Evolutionary conservation across 495 filamentous ascomycete species (phyloP).

Genomic region (Aspergillus asperescens): DNA sequence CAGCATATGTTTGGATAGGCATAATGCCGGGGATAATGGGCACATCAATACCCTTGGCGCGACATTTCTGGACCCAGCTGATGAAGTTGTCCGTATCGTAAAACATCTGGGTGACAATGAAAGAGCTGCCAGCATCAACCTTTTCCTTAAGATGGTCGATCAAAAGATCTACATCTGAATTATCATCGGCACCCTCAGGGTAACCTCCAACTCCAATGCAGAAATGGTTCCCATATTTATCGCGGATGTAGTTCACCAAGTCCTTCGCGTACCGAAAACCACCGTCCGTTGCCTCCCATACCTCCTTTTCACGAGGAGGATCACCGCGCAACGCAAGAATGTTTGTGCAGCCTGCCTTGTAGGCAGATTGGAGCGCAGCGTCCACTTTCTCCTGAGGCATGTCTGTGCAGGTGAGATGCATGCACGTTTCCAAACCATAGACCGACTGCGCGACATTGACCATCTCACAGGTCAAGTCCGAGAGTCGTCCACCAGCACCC

Average conservation of each 20-base stretch:
- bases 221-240: slow-evolving; percentile 89
- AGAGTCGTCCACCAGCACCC: slow-evolving; percentile 90
- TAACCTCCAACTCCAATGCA: slow-evolving; percentile 98
- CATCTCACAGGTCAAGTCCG: slow-evolving; percentile 95
- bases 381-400: slow-evolving; percentile 92
- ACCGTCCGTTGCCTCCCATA: slow-evolving; percentile 80
- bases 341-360: slow-evolving; percentile 95
- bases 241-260: slow-evolving; percentile 85
- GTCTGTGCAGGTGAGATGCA: slow-evolving; percentile 98
- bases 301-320: slow-evolving; percentile 88
- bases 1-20: slow-evolving; percentile 93
- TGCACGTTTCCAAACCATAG: slow-evolving; percentile 95
- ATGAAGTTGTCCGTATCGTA: slow-evolving; percentile 96
- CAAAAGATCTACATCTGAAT: slow-evolving; percentile 73
- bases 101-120: slow-evolving; percentile 98
- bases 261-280: slow-evolving; percentile 92
- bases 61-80: slow-evolving; percentile 78
- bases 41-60: slow-evolving; percentile 76
- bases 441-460: slow-evolving; percentile 94
- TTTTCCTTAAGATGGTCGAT: slow-evolving; percentile 97
- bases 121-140: slow-evolving; percentile 87
- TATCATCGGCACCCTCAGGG: slow-evolving; percentile 92
- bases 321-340: slow-evolving; percentile 94
- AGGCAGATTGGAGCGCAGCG: slow-evolving; percentile 78
- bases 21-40: slow-evolving; percentile 98